Percentiles rank a stretch among this genome's conserved stretches.
phyloP scores from a whole-genome alignment of 2,329 filamentous ascomycete genomes.

The Exserohilum rostratum region DNA sequence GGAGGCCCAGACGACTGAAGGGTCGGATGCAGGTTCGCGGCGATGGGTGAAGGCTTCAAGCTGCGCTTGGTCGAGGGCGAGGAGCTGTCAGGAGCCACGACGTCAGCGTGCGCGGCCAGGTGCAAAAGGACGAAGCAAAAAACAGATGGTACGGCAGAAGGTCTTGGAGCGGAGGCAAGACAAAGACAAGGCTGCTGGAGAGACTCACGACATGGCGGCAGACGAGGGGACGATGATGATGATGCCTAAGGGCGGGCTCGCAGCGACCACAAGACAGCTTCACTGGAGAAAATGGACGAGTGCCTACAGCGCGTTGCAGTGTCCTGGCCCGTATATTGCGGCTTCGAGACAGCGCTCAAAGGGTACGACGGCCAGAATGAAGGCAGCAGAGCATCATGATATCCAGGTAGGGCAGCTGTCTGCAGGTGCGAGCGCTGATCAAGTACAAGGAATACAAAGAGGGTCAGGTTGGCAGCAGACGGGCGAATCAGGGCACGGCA shows the following conservation, averaged over 20 bases:
- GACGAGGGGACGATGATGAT: slow-evolving; percentile 21
- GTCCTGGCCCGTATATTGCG: slow-evolving; percentile 44
- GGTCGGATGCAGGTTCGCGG: slow-evolving; percentile 37
- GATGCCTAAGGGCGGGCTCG: slow-evolving; percentile 25
- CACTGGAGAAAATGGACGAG: slow-evolving; percentile 33
- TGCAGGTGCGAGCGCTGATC: slow-evolving; percentile 46
- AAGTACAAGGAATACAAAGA: slow-evolving; percentile 49
- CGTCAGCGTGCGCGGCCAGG: slow-evolving; percentile 37
- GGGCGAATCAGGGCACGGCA: slow-evolving; percentile 43
- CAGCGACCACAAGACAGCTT: slow-evolving; percentile 35
- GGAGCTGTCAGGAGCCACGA: slow-evolving; percentile 43
- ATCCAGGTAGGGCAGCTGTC: slow-evolving; percentile 40
- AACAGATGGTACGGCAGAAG: not conserved
- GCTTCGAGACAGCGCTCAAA: slow-evolving; percentile 39
- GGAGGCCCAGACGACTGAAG: slow-evolving; percentile 26
- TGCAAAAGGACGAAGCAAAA: slow-evolving; percentile 3
- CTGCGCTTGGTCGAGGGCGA: slow-evolving; percentile 53
- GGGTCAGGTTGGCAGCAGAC: slow-evolving; percentile 42
- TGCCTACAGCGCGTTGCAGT: slow-evolving; percentile 33
- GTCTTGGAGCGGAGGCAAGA: slow-evolving; percentile 6
- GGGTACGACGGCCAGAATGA: slow-evolving; percentile 37
- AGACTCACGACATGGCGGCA: slow-evolving; percentile 49
- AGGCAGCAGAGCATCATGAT: slow-evolving; percentile 48
- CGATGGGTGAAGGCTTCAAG: slow-evolving; percentile 51
- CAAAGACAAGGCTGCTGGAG: slow-evolving; percentile 24